Base-by-base conservation (phyloP, 257 asterid species). In the Datura wrightii region DNA sequence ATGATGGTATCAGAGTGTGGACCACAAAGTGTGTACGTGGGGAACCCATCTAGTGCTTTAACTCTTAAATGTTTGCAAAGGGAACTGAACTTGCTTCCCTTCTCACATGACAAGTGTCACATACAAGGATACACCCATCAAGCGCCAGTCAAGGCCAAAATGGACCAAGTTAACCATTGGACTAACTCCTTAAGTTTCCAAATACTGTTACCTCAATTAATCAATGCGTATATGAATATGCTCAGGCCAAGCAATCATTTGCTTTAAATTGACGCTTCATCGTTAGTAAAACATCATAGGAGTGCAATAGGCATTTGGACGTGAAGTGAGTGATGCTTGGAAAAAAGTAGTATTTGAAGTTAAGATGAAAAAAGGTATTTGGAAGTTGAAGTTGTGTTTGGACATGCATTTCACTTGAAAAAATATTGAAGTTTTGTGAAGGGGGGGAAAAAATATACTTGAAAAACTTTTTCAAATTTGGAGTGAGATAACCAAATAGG, bases 21-120 rank as follows among this genome's bases (percentile, higher is more conserved):
- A 76, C 60, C 19, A 76, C 59, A 76, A 24, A 46, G 19, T 42
- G 3, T 24, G 81, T 13, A 24, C 50, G 15, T 76, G 62, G 44
- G 14, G 81, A 76, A 19, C 8, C 80, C 80, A 44, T n/a, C 58
- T 72, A 72, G 80, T 72, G 41, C 41, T 72, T 72, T 24, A 72
- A 46, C 16, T 71, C 56, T 74, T 19, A 74, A 41, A 13, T 74
- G 48, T 74, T 74, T 74, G 24, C 60, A 19, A 72, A 31, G 81
- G 81, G 14, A 72, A 11, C 19, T 24, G 44, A 24, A 48, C 11
- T 74, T 0, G 24, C 81, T 24, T 74, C 60, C 37, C 42, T 74
- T 3, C 60, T 74, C 19, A 11, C 1, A 8, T 46, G 54, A 72
- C n/a, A 72, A 10, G 46, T 72, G 59, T n/a, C 60, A 74, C 36